Conservation (phyloP, 495 filamentous ascomycete genomes). For the Hypoxylon cercidicola region DNA sequence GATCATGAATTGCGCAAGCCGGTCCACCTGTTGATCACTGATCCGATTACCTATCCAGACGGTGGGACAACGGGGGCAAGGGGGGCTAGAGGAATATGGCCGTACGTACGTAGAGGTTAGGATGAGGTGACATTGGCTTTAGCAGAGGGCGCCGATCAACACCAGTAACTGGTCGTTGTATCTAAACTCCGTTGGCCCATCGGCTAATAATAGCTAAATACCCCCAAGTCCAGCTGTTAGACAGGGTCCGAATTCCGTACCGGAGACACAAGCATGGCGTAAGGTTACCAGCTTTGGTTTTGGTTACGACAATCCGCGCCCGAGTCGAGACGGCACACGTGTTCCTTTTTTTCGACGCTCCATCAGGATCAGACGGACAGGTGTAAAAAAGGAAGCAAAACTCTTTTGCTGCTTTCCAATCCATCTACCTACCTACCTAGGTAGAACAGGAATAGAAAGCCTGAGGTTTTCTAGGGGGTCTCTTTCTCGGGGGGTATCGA, state of each 20-base stretch:
- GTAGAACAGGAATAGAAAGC: too few relatives aligned
- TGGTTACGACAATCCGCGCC: not conserved
- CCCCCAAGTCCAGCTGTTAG: constrained; percentile 9
- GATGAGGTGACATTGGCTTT: not conserved
- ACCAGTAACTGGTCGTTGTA: not conserved
- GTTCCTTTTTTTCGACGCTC: not conserved
- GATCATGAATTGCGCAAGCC: constrained; percentile 17
- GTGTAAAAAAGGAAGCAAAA: not conserved
- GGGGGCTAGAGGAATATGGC: too few relatives aligned
- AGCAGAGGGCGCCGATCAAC: constrained; percentile 7
- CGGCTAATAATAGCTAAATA: constrained; percentile 11
- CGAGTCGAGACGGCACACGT: constrained; percentile 19
- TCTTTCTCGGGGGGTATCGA: not conserved
- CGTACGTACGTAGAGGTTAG: not conserved
- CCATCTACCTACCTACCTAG: too few relatives aligned
- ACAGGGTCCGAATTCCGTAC: constrained; percentile 3
- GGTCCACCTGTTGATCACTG: constrained; percentile 24
- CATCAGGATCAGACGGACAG: constrained; percentile 7
- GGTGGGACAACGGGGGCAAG: constrained; percentile 4
- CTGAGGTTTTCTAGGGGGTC: too few relatives aligned
- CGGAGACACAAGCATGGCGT: constrained; percentile 3
- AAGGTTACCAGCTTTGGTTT: too few relatives aligned
- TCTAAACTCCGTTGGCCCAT: constrained; percentile 7
- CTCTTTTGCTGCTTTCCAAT: too few relatives aligned
- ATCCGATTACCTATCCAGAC: constrained; percentile 21